Percentiles rank a stretch among this genome's conserved stretches.
These are phyloP conservation scores for Geotrichum histeridarum DNA, from an alignment of 1,139 yeast genomes.

Conservation along the genomic window DNA sequence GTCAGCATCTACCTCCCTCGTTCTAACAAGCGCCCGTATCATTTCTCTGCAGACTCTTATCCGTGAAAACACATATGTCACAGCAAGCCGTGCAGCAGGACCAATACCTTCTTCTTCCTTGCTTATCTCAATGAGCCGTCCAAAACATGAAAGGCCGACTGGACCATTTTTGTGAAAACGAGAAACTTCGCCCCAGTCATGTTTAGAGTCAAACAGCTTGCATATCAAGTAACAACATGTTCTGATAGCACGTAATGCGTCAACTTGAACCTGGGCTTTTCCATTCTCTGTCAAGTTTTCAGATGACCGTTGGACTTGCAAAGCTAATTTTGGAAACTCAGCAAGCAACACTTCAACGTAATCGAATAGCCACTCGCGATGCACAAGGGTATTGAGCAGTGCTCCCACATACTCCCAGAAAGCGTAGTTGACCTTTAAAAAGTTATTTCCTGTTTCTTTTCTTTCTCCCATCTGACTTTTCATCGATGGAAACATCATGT, in stretches of 20 bases:
- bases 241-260: slow-evolving; percentile 14
- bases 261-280: background rate
- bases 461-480: background rate
- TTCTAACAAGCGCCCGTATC: slow-evolving; percentile 5
- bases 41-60: slow-evolving; percentile 11
- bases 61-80: slow-evolving; percentile 18
- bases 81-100: slow-evolving; percentile 15
- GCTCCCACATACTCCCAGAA: slow-evolving; percentile 20
- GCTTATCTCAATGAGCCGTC: slow-evolving; percentile 11
- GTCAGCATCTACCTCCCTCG: slow-evolving; percentile 11
- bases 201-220: slow-evolving; percentile 19
- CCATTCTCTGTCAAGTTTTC: background rate
- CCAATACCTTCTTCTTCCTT: slow-evolving; percentile 16
- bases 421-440: slow-evolving; percentile 17
- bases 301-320: background rate
- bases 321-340: slow-evolving; percentile 10
- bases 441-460: background rate
- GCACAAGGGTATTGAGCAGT: slow-evolving; percentile 13
- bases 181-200: slow-evolving; percentile 10
- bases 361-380: slow-evolving; percentile 19
- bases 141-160: slow-evolving; percentile 10
- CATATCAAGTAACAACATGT: slow-evolving; percentile 19
- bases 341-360: slow-evolving; percentile 14
- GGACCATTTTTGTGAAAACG: slow-evolving; percentile 1
- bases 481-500: slow-evolving; percentile 16